These are phyloP conservation scores for Fagopyrum esculentum DNA, from an alignment of 148 eudicot genomes.

Conservation along the genomic window DNA sequence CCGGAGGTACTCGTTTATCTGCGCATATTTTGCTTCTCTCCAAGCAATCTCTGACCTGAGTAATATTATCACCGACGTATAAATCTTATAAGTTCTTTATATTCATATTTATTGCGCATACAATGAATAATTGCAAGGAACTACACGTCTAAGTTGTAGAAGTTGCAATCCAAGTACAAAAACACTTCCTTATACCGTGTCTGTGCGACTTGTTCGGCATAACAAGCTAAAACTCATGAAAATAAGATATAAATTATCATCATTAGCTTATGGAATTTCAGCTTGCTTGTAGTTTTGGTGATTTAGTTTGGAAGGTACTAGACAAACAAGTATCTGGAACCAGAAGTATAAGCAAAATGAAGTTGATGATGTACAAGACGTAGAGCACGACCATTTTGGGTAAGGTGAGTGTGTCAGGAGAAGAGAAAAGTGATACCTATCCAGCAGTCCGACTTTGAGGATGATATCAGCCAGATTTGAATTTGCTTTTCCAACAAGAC, in stretches of 20 bases:
- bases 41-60: constrained; percentile 97
- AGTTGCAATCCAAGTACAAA: background rate
- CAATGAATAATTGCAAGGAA: background rate
- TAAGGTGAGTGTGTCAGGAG: background rate
- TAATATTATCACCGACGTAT: background rate
- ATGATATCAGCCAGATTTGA: constrained; percentile 90
- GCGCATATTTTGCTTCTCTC: constrained; percentile 90
- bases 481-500: constrained; percentile 95
- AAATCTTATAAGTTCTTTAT: background rate
- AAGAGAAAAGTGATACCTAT: constrained; percentile 45
- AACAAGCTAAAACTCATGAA: background rate
- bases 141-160: background rate
- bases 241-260: background rate
- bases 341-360: background rate
- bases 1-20: constrained; percentile 73
- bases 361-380: background rate
- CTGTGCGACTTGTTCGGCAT: background rate
- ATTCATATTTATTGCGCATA: background rate
- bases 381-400: too few species aligned
- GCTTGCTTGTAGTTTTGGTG: background rate
- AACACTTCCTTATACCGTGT: background rate
- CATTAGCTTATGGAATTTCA: background rate
- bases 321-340: background rate
- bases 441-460: constrained; percentile 90
- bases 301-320: background rate